A percentile compares a stretch with the other conserved stretches of the same genome.
Conservation (phyloP, 352 stramenopile genomes). For the Globisporangium spiculum region DNA sequence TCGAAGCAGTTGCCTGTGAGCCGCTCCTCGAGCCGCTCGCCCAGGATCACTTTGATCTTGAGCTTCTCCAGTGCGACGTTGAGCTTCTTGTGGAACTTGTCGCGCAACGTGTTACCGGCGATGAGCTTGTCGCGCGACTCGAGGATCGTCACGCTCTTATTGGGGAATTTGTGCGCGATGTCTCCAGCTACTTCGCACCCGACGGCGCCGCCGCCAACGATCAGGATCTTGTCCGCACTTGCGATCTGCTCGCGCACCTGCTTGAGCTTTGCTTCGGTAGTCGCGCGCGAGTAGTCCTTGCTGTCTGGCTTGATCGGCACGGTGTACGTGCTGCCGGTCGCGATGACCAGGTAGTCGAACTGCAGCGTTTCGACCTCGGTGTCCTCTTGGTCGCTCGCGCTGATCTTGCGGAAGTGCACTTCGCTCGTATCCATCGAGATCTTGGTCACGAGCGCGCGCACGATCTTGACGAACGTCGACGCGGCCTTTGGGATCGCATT, state of each 20-base stretch:
- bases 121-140: slow-evolving; percentile 32
- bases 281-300: slow-evolving; percentile 20
- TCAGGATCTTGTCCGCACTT: slow-evolving; percentile 39
- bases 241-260: slow-evolving; percentile 33
- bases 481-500: slow-evolving; percentile 36
- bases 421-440: slow-evolving; percentile 34
- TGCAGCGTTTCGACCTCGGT: slow-evolving; percentile 28
- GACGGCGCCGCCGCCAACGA: slow-evolving; percentile 52
- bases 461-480: slow-evolving; percentile 34
- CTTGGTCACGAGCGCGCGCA: slow-evolving; percentile 37
- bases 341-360: slow-evolving; percentile 64
- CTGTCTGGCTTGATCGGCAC: slow-evolving; percentile 50
- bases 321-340: slow-evolving; percentile 58
- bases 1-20: slow-evolving; percentile 31
- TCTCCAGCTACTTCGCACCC: slow-evolving; percentile 54
- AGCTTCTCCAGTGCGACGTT: slow-evolving; percentile 30
- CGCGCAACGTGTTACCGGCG: slow-evolving; percentile 27
- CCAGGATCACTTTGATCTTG: slow-evolving; percentile 50
- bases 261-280: slow-evolving; percentile 26
- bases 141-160: slow-evolving; percentile 57
- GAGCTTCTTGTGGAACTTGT: slow-evolving; percentile 49
- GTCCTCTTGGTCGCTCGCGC: slow-evolving; percentile 27
- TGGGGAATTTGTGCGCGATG: slow-evolving; percentile 38
- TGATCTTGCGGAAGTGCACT: slow-evolving; percentile 35
- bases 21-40: slow-evolving; percentile 43